Base-by-base conservation (phyloP, 2,329 filamentous ascomycete species). In the Tolypocladium ovalisporum region DNA sequence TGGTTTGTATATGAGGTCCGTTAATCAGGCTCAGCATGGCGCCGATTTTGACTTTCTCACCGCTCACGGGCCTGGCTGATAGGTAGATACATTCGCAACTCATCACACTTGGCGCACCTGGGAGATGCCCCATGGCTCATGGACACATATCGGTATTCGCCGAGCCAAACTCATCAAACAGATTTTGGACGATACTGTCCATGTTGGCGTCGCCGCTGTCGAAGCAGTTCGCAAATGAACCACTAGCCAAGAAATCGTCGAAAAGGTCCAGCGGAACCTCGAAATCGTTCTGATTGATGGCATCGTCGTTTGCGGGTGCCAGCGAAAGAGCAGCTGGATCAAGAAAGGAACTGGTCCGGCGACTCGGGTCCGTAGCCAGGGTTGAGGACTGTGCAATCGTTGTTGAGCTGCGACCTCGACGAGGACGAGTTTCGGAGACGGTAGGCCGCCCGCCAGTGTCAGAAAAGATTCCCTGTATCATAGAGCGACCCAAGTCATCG, bases 1-100 rank as follows among this genome's bases (percentile, higher is more conserved):
- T 1, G 82, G 81, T 0, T 63, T 86, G 53, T 86, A 84, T 64
- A 76, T 83, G 74, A 70, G 80, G 7, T 74, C 73, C 19, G 83
- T 86, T 0, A 84, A 82, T 22, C 81, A 85, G 66, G 83, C 83
- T 0, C 75, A 85, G 60, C 63, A 75, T 2, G 83, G 83, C 0
- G 80, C 76, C 0, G 82, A 86, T 65, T 86, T 86, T 68, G 81
- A 82, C 60, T 86, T 86, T 58, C 67, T 86, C 56, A 83, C 75
- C 1, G 78, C 79, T 2, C 64, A 64, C 27, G 75, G 76, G 0
- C 67, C 67, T 0, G 15, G 19, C 29, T 34, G n/a, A 49, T 29
- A 19, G 22, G 19, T 13, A n/a, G 4, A n/a, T 29, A 4, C 2
- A 1, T 24, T 29, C 15, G 6, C 24, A 29, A 32, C 15, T 49